These are phyloP conservation scores for Artemisia argyi DNA, from an alignment of 129 eudicot genomes.

Conservation along the genomic window DNA sequence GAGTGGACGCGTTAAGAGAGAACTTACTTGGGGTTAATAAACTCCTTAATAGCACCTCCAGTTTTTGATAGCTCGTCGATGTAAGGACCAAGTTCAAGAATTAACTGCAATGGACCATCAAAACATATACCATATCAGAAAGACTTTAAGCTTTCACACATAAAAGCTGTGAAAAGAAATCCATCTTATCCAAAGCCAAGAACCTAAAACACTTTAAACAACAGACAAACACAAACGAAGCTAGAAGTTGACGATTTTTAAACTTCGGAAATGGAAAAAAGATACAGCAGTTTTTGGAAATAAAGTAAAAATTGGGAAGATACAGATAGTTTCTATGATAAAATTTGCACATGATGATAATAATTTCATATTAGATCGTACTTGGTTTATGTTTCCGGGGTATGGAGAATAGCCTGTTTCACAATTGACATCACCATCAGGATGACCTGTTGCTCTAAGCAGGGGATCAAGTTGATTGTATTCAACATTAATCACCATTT, in stretches of 20 bases:
- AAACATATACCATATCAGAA: not conserved
- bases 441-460: conserved; percentile 88
- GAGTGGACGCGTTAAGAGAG: not conserved
- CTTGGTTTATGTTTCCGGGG: conserved; percentile 99
- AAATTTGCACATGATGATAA: too few relatives aligned
- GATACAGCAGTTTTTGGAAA: not conserved
- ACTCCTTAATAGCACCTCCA: conserved; percentile 89
- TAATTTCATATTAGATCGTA: conserved; percentile 20
- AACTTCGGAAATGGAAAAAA: not conserved
- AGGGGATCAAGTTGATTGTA: conserved; percentile 99
- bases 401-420: conserved; percentile 97
- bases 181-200: not conserved
- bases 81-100: conserved; percentile 87
- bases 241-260: not conserved
- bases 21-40: conserved; percentile 89
- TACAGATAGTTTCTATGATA: not conserved
- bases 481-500: conserved; percentile 98
- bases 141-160: too few relatives aligned
- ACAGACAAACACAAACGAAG: too few relatives aligned
- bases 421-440: conserved; percentile 90
- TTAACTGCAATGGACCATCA: conserved; percentile 52
- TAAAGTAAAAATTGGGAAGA: not conserved
- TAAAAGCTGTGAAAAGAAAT: too few relatives aligned
- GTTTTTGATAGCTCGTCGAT: conserved; percentile 89
- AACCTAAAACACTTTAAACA: too few relatives aligned